Evolutionary conservation across 495 filamentous ascomycete genomes (phyloP).

Genomic region (Glonium stellatum): DNA sequence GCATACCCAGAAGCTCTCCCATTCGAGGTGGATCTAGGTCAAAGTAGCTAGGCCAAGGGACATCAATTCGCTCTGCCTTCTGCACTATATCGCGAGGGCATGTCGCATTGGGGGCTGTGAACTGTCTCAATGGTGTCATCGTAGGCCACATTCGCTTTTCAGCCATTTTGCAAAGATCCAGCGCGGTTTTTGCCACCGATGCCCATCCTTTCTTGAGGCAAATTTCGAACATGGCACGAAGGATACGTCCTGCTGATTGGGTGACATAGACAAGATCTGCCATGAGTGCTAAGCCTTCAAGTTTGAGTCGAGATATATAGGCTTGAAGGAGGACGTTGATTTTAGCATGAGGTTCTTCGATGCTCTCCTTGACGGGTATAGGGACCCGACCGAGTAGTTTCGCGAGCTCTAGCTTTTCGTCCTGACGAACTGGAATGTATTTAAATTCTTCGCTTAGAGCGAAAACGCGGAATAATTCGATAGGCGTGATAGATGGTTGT

Average conservation of each 20-base stretch:
- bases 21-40: conserved; percentile 96
- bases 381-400: conserved; percentile 87
- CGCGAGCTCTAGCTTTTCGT: conserved; percentile 92
- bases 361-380: conserved; percentile 93
- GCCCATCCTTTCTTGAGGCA: conserved; percentile 94
- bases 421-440: conserved; percentile 94
- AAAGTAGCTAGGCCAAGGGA: conserved; percentile 89
- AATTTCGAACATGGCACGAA: conserved; percentile 94
- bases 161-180: conserved; percentile 98
- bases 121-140: conserved; percentile 92
- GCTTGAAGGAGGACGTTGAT: conserved; percentile 99
- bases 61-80: conserved; percentile 90
- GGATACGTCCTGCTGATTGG: conserved; percentile 92
- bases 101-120: conserved; percentile 43
- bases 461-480: conserved; percentile 97
- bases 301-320: conserved; percentile 88
- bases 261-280: conserved; percentile 98
- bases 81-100: conserved; percentile 79
- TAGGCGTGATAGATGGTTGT: conserved; percentile 80
- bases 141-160: conserved; percentile 99
- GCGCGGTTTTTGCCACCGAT: conserved; percentile 81
- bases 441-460: conserved; percentile 97
- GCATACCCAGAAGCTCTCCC: conserved; percentile 88
- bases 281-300: conserved; percentile 93
- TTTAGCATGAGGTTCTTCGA: conserved; percentile 95